Base-by-base conservation (phyloP, 805 yeast genomes). In the Isabelozyma pseudorhagii region DNA sequence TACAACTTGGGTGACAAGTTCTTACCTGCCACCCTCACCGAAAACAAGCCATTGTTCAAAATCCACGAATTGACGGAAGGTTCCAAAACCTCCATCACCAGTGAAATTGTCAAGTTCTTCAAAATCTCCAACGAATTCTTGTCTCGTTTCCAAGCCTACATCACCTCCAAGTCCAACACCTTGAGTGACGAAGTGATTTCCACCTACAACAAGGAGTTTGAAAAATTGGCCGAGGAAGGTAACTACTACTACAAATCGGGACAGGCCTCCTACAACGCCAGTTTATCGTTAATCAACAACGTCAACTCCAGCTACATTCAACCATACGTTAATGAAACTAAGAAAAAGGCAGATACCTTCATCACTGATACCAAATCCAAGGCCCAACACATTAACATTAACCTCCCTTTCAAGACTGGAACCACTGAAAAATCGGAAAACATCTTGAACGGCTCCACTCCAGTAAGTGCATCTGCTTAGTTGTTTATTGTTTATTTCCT, bases 261-360 rank as follows among this genome's bases (percentile, higher is more conserved):
- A 42, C 51, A 64, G 42, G 76, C 75, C 15, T 59, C 71, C 4
- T 63, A 63, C 53, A 68, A 62, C 53, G 68, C 75, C 40, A 71
- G 71, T 11, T 57, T 63, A 14, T 59, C 64, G 31, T 62, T 69
- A 47, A 56, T 69, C 49, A 63, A 61, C 54, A 58, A 56, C 50
- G 63, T 73, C 49, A 69, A 71, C 54, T 59, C 66, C 38, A 67
- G 64, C 41, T 71, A 63, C 59, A 61, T 74, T 45, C 68, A 66
- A 54, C 78, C 78, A 29, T 71, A 69, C 54, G 76, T 71, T 38
- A 41, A 46, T 45, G 69, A 64, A 14, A 61, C 63, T 47, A 71
- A 66, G 56, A 58, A 50, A 42, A 71, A 63, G 57, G 74, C 73
- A 38, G 74, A 67, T 51, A 50, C 61, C 13, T 49, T 62, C 8